Evolutionary conservation across 495 filamentous ascomycete genomes (phyloP).

Genomic region (Chaetomium cochliodes): DNA sequence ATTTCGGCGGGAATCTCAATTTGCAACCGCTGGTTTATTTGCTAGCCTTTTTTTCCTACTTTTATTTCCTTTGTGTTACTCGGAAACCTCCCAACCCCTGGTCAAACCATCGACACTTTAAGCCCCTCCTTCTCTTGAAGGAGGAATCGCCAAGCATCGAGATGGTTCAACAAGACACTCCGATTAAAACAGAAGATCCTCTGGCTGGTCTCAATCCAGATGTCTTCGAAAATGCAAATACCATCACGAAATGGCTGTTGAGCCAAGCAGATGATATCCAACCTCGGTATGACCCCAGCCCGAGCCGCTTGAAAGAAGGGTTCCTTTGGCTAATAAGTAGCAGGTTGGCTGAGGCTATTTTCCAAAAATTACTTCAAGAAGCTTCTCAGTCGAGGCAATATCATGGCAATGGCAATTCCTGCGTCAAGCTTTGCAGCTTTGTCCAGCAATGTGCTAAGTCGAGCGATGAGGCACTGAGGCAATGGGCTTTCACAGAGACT

Average conservation of each 20-base stretch:
- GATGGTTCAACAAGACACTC: background rate
- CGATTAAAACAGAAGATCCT: background rate
- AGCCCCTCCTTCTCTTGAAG: slow-evolving; percentile 4
- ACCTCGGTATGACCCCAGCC: slow-evolving; percentile 23
- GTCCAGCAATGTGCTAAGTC: slow-evolving; percentile 55
- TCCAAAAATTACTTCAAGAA: slow-evolving; percentile 41
- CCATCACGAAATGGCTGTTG: slow-evolving; percentile 36
- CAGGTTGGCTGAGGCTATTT: slow-evolving; percentile 37
- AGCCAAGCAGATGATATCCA: slow-evolving; percentile 23
- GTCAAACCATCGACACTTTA: background rate
- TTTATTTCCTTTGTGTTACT: background rate
- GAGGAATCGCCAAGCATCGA: slow-evolving; percentile 20
- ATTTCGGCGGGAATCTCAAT: no score
- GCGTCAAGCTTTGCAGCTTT: slow-evolving; percentile 54
- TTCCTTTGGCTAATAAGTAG: slow-evolving; percentile 14
- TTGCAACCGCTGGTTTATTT: background rate
- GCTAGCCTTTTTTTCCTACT: no score
- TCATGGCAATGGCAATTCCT: slow-evolving; percentile 42
- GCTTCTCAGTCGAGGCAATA: slow-evolving; percentile 46
- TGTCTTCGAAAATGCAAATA: slow-evolving; percentile 37
- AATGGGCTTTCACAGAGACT: slow-evolving; percentile 50
- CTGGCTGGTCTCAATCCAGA: slow-evolving; percentile 19
- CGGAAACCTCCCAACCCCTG: slow-evolving; percentile 5
- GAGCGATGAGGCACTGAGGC: slow-evolving; percentile 35
- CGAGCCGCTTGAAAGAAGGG: background rate